Evolutionary conservation across 2,329 filamentous ascomycete genomes (phyloP).

Genomic region (Myriosclerotinia curreyana): DNA sequence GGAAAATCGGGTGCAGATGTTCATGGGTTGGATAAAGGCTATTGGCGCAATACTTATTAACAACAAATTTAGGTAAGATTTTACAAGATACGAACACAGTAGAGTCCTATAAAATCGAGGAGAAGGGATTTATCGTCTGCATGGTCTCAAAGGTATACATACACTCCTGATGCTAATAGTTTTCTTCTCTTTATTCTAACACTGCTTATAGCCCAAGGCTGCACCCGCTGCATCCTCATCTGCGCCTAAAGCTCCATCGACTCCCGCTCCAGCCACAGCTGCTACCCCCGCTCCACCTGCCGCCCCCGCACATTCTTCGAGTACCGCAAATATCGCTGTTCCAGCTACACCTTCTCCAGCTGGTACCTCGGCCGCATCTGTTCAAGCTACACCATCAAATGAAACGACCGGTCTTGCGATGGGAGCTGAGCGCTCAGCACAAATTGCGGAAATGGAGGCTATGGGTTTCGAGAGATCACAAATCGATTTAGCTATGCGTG

Average conservation of each 20-base stretch:
- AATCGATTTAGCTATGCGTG: conserved; percentile 91
- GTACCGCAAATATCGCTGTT: conserved; percentile 48
- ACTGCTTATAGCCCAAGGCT: conserved; percentile 63
- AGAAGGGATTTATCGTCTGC: conserved; percentile 99
- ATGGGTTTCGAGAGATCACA: conserved; percentile 92
- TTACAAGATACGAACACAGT: conserved; percentile 96
- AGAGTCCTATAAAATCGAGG: conserved; percentile 95
- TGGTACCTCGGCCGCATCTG: conserved; percentile 49
- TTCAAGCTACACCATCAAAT: conserved; percentile 51
- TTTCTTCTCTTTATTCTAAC: conserved; percentile 31
- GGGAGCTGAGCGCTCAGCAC: conserved; percentile 76
- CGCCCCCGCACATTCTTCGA: conserved; percentile 59
- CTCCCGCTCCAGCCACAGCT: conserved; percentile 58
- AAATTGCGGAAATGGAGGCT: conserved; percentile 88
- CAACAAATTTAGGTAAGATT: conserved; percentile 73
- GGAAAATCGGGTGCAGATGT: not conserved
- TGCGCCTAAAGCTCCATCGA: conserved; percentile 56
- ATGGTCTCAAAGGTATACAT: conserved; percentile 86
- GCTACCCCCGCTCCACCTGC: conserved; percentile 57
- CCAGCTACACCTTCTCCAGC: conserved; percentile 49
- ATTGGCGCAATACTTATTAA: conserved; percentile 33
- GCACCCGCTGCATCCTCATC: conserved; percentile 50
- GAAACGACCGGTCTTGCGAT: conserved; percentile 82
- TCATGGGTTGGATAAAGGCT: not conserved
- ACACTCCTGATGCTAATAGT: not conserved